phyloP scores from a whole-genome alignment of 768 basidiomycete genomes.

The Trametes coccinea region DNA sequence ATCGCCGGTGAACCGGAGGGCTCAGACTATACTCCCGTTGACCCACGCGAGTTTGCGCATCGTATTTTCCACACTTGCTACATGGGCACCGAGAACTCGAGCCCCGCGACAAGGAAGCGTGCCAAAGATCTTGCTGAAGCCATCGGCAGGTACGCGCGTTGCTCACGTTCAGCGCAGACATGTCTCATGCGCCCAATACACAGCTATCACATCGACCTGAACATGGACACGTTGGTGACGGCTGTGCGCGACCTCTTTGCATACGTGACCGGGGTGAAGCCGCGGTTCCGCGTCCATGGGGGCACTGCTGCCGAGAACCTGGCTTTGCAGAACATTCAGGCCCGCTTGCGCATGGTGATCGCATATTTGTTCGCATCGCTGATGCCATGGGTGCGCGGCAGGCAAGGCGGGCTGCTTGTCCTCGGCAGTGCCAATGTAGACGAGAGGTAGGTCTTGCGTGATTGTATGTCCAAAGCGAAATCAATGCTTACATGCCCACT shows the following conservation, averaged over 20 bases:
- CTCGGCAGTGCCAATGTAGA: conserved; percentile 99
- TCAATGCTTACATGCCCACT: not conserved
- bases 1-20: conserved; percentile 83
- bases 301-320: conserved; percentile 88
- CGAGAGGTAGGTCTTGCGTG: conserved; percentile 64
- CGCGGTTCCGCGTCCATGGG: conserved; percentile 83
- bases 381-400: conserved; percentile 87
- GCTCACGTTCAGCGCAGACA: not conserved
- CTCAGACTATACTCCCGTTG: conserved; percentile 81
- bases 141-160: conserved; percentile 81
- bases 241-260: conserved; percentile 82
- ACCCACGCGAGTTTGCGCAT: conserved; percentile 82
- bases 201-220: conserved; percentile 92
- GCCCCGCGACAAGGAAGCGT: conserved; percentile 76
- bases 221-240: conserved; percentile 92
- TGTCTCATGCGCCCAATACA: too few species aligned
- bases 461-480: not conserved
- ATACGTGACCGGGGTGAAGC: conserved; percentile 73
- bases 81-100: conserved; percentile 99
- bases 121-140: conserved; percentile 86
- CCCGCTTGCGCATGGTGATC: conserved; percentile 91
- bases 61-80: conserved; percentile 97
- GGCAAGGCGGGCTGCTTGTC: conserved; percentile 83
- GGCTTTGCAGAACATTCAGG: conserved; percentile 96
- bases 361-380: conserved; percentile 95